Percentiles rank a stretch among this genome's conserved stretches.
phyloP scores from a whole-genome alignment of 1,139 yeast genomes.

The Eremothecium cymbalariae region DNA sequence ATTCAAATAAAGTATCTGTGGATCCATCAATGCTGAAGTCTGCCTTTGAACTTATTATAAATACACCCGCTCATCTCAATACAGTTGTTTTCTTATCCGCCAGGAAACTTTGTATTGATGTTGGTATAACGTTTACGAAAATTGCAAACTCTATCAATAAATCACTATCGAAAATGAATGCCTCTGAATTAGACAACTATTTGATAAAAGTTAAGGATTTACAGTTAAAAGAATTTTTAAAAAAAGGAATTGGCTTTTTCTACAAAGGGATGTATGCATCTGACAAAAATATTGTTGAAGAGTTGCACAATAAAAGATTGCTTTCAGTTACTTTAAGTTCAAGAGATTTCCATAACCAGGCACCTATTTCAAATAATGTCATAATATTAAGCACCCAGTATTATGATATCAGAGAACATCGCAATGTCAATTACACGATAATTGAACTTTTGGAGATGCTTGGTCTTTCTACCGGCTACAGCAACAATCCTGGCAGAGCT shows the following conservation, averaged over 20 bases:
- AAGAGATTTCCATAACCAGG: conserved; percentile 43
- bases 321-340: conserved; percentile 51
- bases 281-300: conserved; percentile 50
- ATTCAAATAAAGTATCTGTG: conserved; percentile 43
- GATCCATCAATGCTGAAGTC: conserved; percentile 46
- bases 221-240: conserved; percentile 38
- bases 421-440: conserved; percentile 61
- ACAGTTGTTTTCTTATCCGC: conserved; percentile 48
- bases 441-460: conserved; percentile 65
- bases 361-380: conserved; percentile 49
- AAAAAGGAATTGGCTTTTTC: conserved; percentile 60
- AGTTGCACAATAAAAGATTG: conserved; percentile 42
- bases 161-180: conserved; percentile 33
- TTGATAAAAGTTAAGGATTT: conserved; percentile 42
- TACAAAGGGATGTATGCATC: conserved; percentile 50
- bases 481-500: conserved; percentile 34
- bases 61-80: conserved; percentile 3
- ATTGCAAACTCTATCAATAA: conserved; percentile 33
- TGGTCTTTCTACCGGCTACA: conserved; percentile 42
- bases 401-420: conserved; percentile 66
- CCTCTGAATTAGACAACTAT: conserved; percentile 38
- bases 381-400: conserved; percentile 64
- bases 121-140: conserved; percentile 41
- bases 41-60: conserved; percentile 32
- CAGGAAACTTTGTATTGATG: conserved; percentile 47